Evolutionary conservation across 495 filamentous ascomycete genomes (phyloP).

Genomic region (Copromyces sp.): DNA sequence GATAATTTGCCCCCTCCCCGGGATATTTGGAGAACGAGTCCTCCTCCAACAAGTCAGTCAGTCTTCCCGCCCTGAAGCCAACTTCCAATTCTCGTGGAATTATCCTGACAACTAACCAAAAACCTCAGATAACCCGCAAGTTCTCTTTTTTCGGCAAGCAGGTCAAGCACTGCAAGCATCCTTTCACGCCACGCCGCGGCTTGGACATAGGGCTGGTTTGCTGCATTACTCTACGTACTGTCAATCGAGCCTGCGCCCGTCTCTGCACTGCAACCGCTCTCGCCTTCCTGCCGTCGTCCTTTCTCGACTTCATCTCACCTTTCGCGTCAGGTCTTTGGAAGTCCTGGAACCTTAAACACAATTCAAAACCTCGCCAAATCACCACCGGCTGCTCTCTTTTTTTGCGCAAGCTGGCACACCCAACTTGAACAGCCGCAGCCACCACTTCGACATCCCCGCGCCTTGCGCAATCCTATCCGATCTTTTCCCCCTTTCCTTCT

Average conservation of each 20-base stretch:
- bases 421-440: neutral
- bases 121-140: neutral
- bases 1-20: neutral
- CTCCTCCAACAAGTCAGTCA: neutral
- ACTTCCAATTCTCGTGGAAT: neutral
- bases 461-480: neutral
- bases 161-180: neutral
- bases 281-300: neutral
- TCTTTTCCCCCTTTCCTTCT: neutral
- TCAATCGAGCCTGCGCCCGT: neutral
- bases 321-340: neutral
- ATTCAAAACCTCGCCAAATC: neutral
- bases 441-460: neutral
- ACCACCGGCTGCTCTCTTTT: neutral
- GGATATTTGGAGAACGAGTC: neutral
- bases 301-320: neutral
- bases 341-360: neutral
- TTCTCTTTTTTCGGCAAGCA: neutral
- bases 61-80: neutral
- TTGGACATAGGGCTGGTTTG: neutral
- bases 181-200: neutral
- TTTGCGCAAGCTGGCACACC: neutral
- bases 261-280: neutral
- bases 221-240: neutral
- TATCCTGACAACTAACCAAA: neutral